These are phyloP conservation scores for Pseudocercospora pini-densiflorae DNA, from an alignment of 2,329 filamentous ascomycete species.

Conservation along the genomic window DNA sequence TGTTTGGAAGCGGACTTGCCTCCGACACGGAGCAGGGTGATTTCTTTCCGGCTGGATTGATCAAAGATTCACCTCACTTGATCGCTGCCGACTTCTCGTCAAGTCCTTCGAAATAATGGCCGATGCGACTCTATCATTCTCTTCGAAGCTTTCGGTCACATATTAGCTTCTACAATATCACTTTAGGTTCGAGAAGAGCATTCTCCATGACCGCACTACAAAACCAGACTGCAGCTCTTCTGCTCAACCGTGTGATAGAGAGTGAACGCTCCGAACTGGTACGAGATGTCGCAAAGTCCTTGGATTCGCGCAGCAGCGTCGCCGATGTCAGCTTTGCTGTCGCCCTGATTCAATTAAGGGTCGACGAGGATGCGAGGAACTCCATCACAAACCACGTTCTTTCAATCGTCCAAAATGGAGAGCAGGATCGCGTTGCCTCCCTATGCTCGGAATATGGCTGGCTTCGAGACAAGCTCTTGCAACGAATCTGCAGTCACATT, in stretches of 20 bases:
- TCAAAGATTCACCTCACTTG: neutral
- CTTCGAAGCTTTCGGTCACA: neutral
- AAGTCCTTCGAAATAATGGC: neutral
- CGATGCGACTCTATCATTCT: neutral
- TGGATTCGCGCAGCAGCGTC: slow-evolving; percentile 20
- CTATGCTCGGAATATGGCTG: slow-evolving; percentile 26
- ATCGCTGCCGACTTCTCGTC: neutral
- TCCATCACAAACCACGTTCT: slow-evolving; percentile 22
- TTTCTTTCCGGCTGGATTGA: neutral
- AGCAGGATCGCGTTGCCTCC: slow-evolving; percentile 22
- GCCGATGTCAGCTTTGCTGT: slow-evolving; percentile 29
- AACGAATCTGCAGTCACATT: neutral
- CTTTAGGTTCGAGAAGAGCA: neutral
- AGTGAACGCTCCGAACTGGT: slow-evolving; percentile 26
- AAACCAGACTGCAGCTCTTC: slow-evolving; percentile 26
- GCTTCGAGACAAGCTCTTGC: slow-evolving; percentile 22
- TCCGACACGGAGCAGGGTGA: neutral
- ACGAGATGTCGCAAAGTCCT: slow-evolving; percentile 24
- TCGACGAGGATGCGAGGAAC: slow-evolving; percentile 15
- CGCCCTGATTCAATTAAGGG: slow-evolving; percentile 23
- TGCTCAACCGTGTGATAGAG: slow-evolving; percentile 30
- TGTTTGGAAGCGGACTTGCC: neutral
- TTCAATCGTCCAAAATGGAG: slow-evolving; percentile 20
- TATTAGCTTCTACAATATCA: neutral
- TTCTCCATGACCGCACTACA: slow-evolving; percentile 24